Conservation (phyloP, 2,329 filamentous ascomycete genomes). For the Teratosphaeria nubilosa region DNA sequence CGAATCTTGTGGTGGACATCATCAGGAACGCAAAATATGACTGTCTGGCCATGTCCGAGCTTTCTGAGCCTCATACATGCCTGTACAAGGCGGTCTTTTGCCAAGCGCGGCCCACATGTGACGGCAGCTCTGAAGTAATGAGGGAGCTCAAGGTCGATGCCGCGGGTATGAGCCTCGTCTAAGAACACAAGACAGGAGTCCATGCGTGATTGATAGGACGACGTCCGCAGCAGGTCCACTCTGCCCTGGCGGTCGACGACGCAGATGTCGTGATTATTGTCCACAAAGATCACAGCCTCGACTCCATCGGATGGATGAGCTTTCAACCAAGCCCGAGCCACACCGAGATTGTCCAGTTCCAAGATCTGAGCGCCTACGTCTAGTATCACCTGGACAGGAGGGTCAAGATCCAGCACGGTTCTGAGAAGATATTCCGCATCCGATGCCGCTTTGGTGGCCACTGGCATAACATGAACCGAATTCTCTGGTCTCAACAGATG, state of each 20-base stretch:
- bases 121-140: conserved; percentile 51
- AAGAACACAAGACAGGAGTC: conserved; percentile 56
- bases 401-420: conserved; percentile 30
- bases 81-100: conserved; percentile 61
- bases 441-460: neutral
- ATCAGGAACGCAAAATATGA: conserved; percentile 49
- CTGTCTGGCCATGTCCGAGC: conserved; percentile 55
- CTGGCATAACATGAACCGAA: conserved; percentile 9
- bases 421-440: conserved; percentile 32
- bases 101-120: conserved; percentile 54
- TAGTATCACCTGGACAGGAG: conserved; percentile 48
- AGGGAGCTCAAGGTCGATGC: conserved; percentile 57
- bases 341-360: conserved; percentile 47
- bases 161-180: conserved; percentile 60
- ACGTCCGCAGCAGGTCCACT: conserved; percentile 44
- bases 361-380: conserved; percentile 64
- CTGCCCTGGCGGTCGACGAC: conserved; percentile 42
- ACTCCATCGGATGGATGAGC: conserved; percentile 11
- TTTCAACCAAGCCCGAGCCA: conserved; percentile 47
- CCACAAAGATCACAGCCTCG: conserved; percentile 49
- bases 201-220: conserved; percentile 47
- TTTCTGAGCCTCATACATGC: conserved; percentile 54
- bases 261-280: conserved; percentile 44
- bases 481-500: conserved; percentile 49
- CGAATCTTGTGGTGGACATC: conserved; percentile 51